Conservation (phyloP, 1,139 yeast genomes). For the Kodamaea sp. region DNA sequence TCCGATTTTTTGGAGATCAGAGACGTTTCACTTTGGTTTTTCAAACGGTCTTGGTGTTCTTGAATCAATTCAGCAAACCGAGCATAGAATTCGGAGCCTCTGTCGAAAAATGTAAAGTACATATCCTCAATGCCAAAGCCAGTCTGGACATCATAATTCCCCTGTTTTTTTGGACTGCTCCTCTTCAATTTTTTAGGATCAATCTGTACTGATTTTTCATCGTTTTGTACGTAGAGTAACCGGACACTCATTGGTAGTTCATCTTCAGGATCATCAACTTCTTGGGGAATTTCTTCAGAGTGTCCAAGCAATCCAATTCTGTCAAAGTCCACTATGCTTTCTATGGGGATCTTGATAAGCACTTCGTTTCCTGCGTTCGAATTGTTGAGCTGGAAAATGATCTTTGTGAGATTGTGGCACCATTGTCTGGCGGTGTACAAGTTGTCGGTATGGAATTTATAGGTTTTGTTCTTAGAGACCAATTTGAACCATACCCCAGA, state of each 20-base stretch:
- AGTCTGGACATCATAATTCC: constrained; percentile 44
- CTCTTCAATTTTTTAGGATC: constrained; percentile 7
- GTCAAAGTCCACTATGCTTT: constrained; percentile 64
- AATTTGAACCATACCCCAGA: constrained; percentile 54
- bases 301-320: constrained; percentile 24
- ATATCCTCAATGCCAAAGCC: constrained; percentile 61
- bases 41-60: constrained; percentile 11
- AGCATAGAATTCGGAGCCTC: constrained; percentile 29
- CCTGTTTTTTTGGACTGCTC: constrained; percentile 14
- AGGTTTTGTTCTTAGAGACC: constrained; percentile 58
- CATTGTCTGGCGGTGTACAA: constrained; percentile 73
- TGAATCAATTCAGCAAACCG: constrained; percentile 23
- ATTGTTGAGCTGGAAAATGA: constrained; percentile 63
- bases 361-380: constrained; percentile 74
- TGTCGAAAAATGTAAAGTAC: constrained; percentile 63
- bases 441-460: constrained; percentile 73
- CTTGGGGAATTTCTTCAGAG: constrained; percentile 12
- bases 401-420: constrained; percentile 74
- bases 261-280: constrained; percentile 13
- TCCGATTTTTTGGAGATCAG: constrained; percentile 12
- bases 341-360: constrained; percentile 72
- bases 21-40: constrained; percentile 5
- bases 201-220: constrained; percentile 4
- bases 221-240: constrained; percentile 22
- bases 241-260: constrained; percentile 23